Evolutionary conservation across 2,329 filamentous ascomycete genomes (phyloP), one percentile per base, ranked within the genome.

Genomic region (Trichoderma arundinaceum): DNA sequence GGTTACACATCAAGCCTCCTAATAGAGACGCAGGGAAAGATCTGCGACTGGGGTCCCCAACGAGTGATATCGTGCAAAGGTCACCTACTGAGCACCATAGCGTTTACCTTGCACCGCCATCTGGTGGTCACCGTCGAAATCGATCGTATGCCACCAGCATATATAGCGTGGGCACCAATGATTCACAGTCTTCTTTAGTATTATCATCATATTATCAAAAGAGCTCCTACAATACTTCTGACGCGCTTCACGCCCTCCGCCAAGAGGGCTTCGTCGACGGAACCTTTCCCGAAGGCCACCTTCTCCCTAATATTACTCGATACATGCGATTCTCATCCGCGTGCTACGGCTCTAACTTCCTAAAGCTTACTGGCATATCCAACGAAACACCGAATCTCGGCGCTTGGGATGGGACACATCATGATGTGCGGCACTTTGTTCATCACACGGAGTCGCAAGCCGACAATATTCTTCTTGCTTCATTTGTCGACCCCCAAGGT

Each of bases 311-410:
- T 71, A 85, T 90, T 28, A 84, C 84, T 2, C 81, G 88, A 41
- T 90, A 89, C 68, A 88, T 90, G 78, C 82, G 86, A 3, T 90
- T 88, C 71, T 87, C 88, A 1, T 89, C 88, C 1, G 88, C 88
- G 0, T 86, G 86, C 0, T 90, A 90, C 65, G 88, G 88, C 0
- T 86, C 86, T 0, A 82, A 83, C 52, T 90, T 90, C 67, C 79
- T 90, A 54, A 84, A 85, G 63, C 79, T 89, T 22, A 81, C 90
- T 78, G 87, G 87, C 1, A 88, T 90, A 33, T 81, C 81, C 0
- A 83, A 84, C 68, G 75, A 84, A 52, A 76, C 83, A 74, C 79
- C 82, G 2, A 72, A 77, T 1, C 64, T 81, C 10, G 77, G 77
- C 33, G 76, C 77, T 15, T 72, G 78, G 63, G 80, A 84, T 67